phyloP scores from a whole-genome alignment of 192 early-diverging fungal species.

The Pilaira anomala region DNA sequence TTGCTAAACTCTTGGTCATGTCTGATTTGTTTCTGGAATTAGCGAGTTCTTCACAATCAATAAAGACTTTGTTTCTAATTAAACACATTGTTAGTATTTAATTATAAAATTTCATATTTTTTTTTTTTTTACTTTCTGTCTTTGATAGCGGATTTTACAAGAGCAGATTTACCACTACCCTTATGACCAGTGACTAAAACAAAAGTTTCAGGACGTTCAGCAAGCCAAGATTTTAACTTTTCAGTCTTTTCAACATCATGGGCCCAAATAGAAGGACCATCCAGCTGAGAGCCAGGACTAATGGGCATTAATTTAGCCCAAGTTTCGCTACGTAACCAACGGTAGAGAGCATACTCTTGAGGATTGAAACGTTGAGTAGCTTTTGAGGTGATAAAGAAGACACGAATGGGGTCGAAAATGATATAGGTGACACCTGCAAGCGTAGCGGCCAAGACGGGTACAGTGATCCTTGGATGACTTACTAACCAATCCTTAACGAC shows the following conservation, averaged over 20 bases:
- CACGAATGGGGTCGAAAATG: slow-evolving; percentile 88
- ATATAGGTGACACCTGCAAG: slow-evolving; percentile 77
- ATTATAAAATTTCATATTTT: neutral
- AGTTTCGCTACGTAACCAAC: slow-evolving; percentile 58
- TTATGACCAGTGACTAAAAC: slow-evolving; percentile 80
- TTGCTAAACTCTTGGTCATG: slow-evolving; percentile 71
- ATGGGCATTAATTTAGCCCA: slow-evolving; percentile 40
- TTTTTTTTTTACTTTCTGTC: slow-evolving; percentile 48
- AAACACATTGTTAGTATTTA: neutral
- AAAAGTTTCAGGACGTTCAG: slow-evolving; percentile 72
- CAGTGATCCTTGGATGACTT: slow-evolving; percentile 71
- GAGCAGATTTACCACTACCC: slow-evolving; percentile 75
- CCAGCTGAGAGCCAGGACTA: slow-evolving; percentile 19
- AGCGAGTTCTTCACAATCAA: slow-evolving; percentile 77
- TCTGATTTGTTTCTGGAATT: slow-evolving; percentile 70
- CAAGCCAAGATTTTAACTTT: slow-evolving; percentile 55
- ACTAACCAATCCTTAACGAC: slow-evolving; percentile 61
- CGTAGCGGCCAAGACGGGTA: slow-evolving; percentile 74
- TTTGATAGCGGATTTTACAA: slow-evolving; percentile 69
- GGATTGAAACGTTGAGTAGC: slow-evolving; percentile 77
- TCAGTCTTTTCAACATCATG: slow-evolving; percentile 57
- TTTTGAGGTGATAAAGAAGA: slow-evolving; percentile 85
- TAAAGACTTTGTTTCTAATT: slow-evolving; percentile 62
- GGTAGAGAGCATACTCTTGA: slow-evolving; percentile 56
- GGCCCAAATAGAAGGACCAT: slow-evolving; percentile 41